Conservation (phyloP, 1,284 basidiomycete species). For the Agroathelia rolfsii region DNA sequence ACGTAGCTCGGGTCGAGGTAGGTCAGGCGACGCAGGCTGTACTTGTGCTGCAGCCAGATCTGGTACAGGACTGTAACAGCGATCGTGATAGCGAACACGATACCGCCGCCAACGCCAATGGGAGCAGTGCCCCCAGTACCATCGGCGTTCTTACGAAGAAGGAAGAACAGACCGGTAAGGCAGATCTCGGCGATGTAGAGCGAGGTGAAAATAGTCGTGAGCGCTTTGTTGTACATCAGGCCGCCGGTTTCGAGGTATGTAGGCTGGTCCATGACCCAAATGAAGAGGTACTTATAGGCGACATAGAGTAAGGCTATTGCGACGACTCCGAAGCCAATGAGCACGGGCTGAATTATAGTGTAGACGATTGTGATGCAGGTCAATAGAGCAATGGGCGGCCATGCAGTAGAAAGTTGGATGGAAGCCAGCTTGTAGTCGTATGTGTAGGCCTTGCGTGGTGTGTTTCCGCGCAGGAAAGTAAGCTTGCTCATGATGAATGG, state of each 20-base stretch:
- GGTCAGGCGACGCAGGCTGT: conserved; percentile 11
- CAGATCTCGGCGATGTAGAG: conserved; percentile 82
- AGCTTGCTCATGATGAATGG: conserved; percentile 75
- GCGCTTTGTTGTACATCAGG: conserved; percentile 90
- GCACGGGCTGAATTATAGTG: conserved; percentile 87
- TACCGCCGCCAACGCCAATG: conserved; percentile 38
- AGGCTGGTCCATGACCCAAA: conserved; percentile 73
- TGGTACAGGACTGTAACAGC: conserved; percentile 11
- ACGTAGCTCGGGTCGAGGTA: conserved; percentile 5
- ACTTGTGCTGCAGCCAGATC: conserved; percentile 61
- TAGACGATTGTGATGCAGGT: conserved; percentile 54
- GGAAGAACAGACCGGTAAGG: conserved; percentile 82
- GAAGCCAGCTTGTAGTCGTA: too few relatives aligned
- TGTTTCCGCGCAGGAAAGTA: conserved; percentile 77
- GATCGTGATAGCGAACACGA: conserved; percentile 10
- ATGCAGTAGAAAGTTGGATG: not conserved
- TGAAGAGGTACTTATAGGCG: conserved; percentile 85
- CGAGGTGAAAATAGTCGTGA: conserved; percentile 90
- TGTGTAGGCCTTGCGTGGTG: conserved; percentile 79
- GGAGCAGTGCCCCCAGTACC: conserved; percentile 75
- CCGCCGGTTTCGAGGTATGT: conserved; percentile 80
- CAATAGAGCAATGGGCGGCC: conserved; percentile 2
- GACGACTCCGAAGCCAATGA: conserved; percentile 81
- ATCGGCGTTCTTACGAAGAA: conserved; percentile 78
- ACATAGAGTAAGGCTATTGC: conserved; percentile 82